Evolutionary conservation across 1,139 yeast species (phyloP).

Genomic region (Yamadazyma aaseri): DNA sequence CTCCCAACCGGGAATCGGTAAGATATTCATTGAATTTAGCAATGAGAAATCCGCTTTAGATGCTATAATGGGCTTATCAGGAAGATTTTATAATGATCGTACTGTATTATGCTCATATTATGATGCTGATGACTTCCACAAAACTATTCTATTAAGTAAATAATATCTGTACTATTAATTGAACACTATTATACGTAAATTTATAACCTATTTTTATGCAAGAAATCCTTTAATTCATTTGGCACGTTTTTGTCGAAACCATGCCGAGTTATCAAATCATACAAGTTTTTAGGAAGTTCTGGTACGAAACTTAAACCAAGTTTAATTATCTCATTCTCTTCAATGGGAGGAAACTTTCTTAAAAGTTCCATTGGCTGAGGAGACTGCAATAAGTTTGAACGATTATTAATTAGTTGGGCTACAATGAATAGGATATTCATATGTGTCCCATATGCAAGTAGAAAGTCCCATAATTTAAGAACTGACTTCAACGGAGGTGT

Average conservation of each 20-base stretch:
- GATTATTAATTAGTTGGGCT: slow-evolving; percentile 73
- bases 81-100: slow-evolving; percentile 67
- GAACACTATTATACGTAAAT: too few species aligned
- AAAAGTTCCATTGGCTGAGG: slow-evolving; percentile 72
- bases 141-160: slow-evolving; percentile 6
- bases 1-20: slow-evolving; percentile 64
- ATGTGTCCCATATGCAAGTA: slow-evolving; percentile 89
- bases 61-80: slow-evolving; percentile 66
- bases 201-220: not conserved
- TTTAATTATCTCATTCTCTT: slow-evolving; percentile 74
- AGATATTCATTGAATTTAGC: slow-evolving; percentile 65
- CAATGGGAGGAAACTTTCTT: slow-evolving; percentile 69
- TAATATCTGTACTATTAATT: slow-evolving; percentile 1
- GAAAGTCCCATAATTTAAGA: slow-evolving; percentile 81
- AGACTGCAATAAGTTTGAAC: slow-evolving; percentile 58
- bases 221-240: slow-evolving; percentile 29
- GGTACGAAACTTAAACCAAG: slow-evolving; percentile 80
- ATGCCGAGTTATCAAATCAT: slow-evolving; percentile 70
- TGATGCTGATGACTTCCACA: slow-evolving; percentile 53
- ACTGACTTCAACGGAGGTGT: slow-evolving; percentile 83
- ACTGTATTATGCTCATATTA: slow-evolving; percentile 66
- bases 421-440: slow-evolving; percentile 82
- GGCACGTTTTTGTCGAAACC: slow-evolving; percentile 58
- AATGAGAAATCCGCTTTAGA: slow-evolving; percentile 49
- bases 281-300: slow-evolving; percentile 66